Conservation (phyloP, 2,329 filamentous ascomycete genomes). For the Neonectria neomacrospora region DNA sequence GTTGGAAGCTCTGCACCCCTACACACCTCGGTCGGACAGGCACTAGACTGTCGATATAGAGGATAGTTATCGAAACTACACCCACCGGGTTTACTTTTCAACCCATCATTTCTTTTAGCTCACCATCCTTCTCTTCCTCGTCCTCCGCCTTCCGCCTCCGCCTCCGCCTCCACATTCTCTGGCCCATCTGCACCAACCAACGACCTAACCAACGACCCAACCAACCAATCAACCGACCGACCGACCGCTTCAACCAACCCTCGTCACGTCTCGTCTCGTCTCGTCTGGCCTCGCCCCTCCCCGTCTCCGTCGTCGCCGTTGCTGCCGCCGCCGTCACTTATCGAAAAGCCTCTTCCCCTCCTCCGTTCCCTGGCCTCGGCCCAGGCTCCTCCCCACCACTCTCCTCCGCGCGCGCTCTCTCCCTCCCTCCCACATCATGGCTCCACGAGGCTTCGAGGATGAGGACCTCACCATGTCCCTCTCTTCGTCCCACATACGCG, state of each 20-base stretch:
- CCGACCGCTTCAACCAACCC: not conserved
- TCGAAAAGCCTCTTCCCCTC: slow-evolving; percentile 28
- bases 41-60: not conserved
- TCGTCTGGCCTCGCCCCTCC: not conserved
- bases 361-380: slow-evolving; percentile 33
- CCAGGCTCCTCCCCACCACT: slow-evolving; percentile 24
- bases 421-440: slow-evolving; percentile 52
- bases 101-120: not conserved
- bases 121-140: not conserved
- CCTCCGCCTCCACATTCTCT: slow-evolving; percentile 9
- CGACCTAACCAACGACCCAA: slow-evolving; percentile 9
- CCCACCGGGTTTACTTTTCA: not conserved
- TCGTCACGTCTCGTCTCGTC: not conserved
- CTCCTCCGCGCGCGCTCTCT: slow-evolving; percentile 11
- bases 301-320: slow-evolving; percentile 7
- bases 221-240: slow-evolving; percentile 1
- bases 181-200: slow-evolving; percentile 14
- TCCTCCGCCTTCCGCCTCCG: not conserved
- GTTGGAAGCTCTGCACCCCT: not conserved
- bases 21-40: not conserved
- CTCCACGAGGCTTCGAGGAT: slow-evolving; percentile 74
- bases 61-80: not conserved
- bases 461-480: slow-evolving; percentile 86
- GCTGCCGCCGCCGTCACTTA: slow-evolving; percentile 7
- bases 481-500: slow-evolving; percentile 68